Conservation (phyloP, 192 early-diverging fungal species). For the Coemansia sp. region DNA sequence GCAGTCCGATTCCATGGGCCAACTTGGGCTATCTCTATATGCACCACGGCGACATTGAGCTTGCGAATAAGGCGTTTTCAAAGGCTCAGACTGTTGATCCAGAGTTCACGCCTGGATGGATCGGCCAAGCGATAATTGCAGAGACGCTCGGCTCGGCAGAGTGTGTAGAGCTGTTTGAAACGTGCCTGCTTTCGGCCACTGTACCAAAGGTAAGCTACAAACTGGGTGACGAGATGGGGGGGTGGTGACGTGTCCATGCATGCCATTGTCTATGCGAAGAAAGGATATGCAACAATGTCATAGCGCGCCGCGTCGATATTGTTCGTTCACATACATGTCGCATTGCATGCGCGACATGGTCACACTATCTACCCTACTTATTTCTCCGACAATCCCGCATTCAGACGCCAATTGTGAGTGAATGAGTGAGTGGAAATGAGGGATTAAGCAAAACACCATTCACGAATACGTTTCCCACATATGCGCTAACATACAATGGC, state of each 20-base stretch:
- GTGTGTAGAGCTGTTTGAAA: conserved; percentile 69
- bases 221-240: neutral
- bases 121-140: conserved; percentile 83
- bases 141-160: conserved; percentile 56
- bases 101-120: conserved; percentile 74
- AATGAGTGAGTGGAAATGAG: neutral
- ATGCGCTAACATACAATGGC: neutral
- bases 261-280: neutral
- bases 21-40: conserved; percentile 84
- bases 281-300: neutral
- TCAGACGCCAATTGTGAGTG: neutral
- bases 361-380: no score
- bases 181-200: conserved; percentile 56
- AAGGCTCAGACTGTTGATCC: conserved; percentile 75
- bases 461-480: neutral
- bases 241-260: neutral
- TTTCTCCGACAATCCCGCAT: no score
- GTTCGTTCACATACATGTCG: neutral
- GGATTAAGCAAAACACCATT: neutral
- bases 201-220: conserved; percentile 6
- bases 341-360: no score
- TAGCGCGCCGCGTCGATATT: neutral
- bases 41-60: conserved; percentile 63
- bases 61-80: conserved; percentile 72
- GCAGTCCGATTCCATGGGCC: conserved; percentile 70